Base-by-base conservation (phyloP, 2,329 filamentous ascomycete genomes). In the Blumeria graminis region DNA sequence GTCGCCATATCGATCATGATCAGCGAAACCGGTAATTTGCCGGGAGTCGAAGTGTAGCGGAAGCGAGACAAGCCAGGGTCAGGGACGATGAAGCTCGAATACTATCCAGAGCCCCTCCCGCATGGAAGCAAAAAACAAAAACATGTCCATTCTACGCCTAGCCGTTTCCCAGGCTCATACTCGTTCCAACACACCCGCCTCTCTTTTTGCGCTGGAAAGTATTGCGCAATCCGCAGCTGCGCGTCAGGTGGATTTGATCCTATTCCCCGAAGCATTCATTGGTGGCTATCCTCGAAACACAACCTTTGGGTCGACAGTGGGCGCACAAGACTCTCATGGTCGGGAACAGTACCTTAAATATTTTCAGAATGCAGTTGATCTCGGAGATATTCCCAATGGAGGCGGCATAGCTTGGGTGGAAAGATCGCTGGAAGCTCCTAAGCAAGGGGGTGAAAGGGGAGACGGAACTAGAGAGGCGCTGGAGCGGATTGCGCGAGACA, bases 211-310 rank as follows among this genome's bases (percentile, higher is more conserved):
- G 38, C 76, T 94, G 55, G 74, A 80, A 63, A 62, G 67, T 10
- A 78, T 84, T 13, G 81, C 84, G 36, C 70, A 70, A 28, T 70
- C 73, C 38, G 88, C 88, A n/a, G 76, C 81, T 3, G 62, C 67
- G 0, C 65, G 70, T 57, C 62, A 65, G 3, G 70, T 77, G 41
- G 74, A 92, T 66, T 74, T 95, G 54, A 74, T 95, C 33, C 78
- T 95, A 55, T 89, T 95, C 59, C 90, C 90, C 0, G 89, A 96
- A 71, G 89, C 89, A 22, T 94, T 87, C 66, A 75, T 95, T 1
- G 90, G 90, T 51, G 90, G 89, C 1, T 95, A 95, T 66, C 90
- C 90, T 16, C 82, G 89, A 10, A 87, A 83, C 16, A 82, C 81
- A 60, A 72, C 73, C 55, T 94, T 94, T 64, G 88, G 88, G 4